Evolutionary conservation across 495 filamentous ascomycete genomes (phyloP).

Genomic region (Neurospora hispaniola): DNA sequence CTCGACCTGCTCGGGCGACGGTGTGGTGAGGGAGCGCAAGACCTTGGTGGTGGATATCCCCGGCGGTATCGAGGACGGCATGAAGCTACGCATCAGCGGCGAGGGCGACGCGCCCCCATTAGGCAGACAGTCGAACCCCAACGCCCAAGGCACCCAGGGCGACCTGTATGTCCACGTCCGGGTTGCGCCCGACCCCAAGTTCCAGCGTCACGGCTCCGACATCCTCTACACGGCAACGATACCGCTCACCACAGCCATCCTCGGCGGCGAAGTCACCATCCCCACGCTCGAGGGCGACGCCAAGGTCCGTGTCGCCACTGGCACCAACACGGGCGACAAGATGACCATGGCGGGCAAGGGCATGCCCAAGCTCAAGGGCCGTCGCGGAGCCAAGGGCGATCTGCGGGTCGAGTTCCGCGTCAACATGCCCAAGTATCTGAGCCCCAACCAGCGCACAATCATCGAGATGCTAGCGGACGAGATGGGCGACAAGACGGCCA

Average conservation of each 20-base stretch:
- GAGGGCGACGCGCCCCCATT: conserved; percentile 81
- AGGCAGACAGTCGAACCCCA: conserved; percentile 47
- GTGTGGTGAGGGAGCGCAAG: conserved; percentile 66
- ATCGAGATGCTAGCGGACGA: conserved; percentile 94
- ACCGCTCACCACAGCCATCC: conserved; percentile 82
- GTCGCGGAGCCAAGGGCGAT: conserved; percentile 56
- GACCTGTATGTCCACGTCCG: conserved; percentile 82
- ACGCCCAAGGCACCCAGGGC: conserved; percentile 52
- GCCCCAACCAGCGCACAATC: conserved; percentile 77
- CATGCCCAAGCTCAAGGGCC: conserved; percentile 66
- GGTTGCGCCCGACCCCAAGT: conserved; percentile 75
- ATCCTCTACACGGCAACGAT: conserved; percentile 86
- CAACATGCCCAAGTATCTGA: conserved; percentile 86
- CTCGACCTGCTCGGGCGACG: conserved; percentile 62
- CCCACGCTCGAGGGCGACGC: conserved; percentile 87
- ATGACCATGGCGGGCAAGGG: conserved; percentile 80
- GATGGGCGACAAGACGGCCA: conserved; percentile 83
- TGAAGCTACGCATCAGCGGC: conserved; percentile 68
- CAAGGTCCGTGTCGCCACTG: conserved; percentile 76
- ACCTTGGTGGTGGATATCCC: conserved; percentile 83
- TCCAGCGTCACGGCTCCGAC: conserved; percentile 74
- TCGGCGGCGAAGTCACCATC: conserved; percentile 80
- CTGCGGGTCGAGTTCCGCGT: conserved; percentile 92
- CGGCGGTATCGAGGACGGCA: conserved; percentile 88
- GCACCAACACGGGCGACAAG: conserved; percentile 85